phyloP scores from a whole-genome alignment of 2,329 filamentous ascomycete genomes.

The Colletotrichum somersetense region DNA sequence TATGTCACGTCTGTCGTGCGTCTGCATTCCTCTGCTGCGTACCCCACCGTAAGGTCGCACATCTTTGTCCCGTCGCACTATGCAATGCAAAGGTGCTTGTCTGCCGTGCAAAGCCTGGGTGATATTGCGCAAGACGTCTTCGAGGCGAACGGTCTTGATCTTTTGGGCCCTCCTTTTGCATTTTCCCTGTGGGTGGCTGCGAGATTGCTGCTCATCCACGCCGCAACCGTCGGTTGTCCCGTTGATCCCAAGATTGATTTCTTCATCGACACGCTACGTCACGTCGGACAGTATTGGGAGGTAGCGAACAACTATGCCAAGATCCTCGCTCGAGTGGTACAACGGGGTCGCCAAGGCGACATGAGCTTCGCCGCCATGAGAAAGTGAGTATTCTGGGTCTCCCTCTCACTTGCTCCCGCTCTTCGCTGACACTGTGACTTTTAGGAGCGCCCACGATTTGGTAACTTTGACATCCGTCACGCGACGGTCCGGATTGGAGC shows the following conservation, averaged over 20 bases:
- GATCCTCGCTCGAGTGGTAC: constrained; percentile 55
- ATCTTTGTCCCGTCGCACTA: constrained; percentile 59
- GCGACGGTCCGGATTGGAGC: constrained; percentile 54
- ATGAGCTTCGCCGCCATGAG: constrained; percentile 56
- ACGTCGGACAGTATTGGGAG: constrained; percentile 60
- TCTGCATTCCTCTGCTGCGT: constrained; percentile 59
- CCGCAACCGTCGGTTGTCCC: constrained; percentile 53
- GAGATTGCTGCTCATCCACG: constrained; percentile 56
- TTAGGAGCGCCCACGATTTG: constrained; percentile 55
- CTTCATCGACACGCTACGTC: constrained; percentile 56
- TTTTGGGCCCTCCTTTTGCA: constrained; percentile 58
- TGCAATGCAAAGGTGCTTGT: constrained; percentile 59
- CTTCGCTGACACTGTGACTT: constrained; percentile 26
- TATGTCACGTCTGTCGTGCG: constrained; percentile 59
- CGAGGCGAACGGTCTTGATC: constrained; percentile 57
- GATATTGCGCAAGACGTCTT: constrained; percentile 59
- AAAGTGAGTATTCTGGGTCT: constrained; percentile 48
- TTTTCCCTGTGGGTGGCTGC: constrained; percentile 61
- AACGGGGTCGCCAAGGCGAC: constrained; percentile 52
- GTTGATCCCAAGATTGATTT: constrained; percentile 58
- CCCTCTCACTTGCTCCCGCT: not conserved
- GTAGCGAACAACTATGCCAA: constrained; percentile 58
- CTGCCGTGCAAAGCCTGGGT: constrained; percentile 58
- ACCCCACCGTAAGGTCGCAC: constrained; percentile 55
- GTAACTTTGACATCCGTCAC: constrained; percentile 53